phyloP scores from a whole-genome alignment of 495 filamentous ascomycete genomes.

The Talaromyces adpressus region DNA sequence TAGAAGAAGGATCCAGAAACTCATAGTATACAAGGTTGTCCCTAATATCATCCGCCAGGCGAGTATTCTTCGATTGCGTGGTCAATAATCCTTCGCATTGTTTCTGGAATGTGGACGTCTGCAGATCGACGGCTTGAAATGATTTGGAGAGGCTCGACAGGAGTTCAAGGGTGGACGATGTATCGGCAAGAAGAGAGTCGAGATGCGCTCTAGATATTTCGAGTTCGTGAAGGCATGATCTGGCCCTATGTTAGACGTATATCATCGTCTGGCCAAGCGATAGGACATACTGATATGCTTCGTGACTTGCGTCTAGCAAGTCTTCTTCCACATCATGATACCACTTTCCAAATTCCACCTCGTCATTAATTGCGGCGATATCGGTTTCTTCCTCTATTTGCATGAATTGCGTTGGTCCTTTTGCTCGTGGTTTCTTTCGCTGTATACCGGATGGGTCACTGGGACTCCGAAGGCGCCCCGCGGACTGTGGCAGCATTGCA shows the following conservation, averaged over 20 bases:
- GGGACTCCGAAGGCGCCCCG: constrained; percentile 32
- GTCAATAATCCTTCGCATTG: constrained; percentile 81
- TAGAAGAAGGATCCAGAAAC: constrained; percentile 84
- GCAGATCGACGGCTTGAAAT: constrained; percentile 77
- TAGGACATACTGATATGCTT: constrained; percentile 67
- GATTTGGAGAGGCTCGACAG: constrained; percentile 71
- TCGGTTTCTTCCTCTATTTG: constrained; percentile 17
- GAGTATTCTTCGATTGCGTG: constrained; percentile 69
- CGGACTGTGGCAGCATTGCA: constrained; percentile 21
- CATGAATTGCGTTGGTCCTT: constrained; percentile 11
- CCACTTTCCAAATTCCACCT: constrained; percentile 57
- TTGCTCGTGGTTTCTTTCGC: constrained; percentile 1
- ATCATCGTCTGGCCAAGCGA: too few relatives aligned
- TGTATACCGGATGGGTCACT: constrained; percentile 33
- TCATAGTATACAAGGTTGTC: constrained; percentile 85
- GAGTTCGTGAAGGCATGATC: constrained; percentile 73
- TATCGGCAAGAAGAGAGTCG: constrained; percentile 68
- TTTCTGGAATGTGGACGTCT: constrained; percentile 84
- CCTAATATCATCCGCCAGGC: constrained; percentile 72
- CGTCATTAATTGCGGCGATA: constrained; percentile 29
- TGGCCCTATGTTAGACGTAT: constrained; percentile 20
- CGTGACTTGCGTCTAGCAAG: constrained; percentile 72
- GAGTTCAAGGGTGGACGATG: constrained; percentile 62
- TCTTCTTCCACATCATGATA: constrained; percentile 56
- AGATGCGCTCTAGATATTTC: constrained; percentile 72